These are phyloP conservation scores for Hansfordia pulvinata DNA, from an alignment of 2,329 filamentous ascomycete species.

Conservation along the genomic window DNA sequence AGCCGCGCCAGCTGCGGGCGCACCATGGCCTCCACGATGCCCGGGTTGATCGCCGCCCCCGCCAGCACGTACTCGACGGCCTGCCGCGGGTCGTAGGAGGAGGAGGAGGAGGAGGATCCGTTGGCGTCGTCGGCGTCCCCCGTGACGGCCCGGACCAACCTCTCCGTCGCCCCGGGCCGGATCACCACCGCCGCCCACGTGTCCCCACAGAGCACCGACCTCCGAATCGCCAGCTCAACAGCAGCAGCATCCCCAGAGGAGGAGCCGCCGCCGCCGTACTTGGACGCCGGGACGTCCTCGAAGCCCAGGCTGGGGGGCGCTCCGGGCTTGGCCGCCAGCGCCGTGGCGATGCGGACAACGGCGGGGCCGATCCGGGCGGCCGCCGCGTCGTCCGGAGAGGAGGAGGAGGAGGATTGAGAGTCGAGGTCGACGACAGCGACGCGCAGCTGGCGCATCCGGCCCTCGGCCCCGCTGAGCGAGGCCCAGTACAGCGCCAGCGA, in stretches of 20 bases:
- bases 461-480: slow-evolving; percentile 34
- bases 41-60: too few species aligned
- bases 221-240: too few species aligned
- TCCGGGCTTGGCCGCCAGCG: too few species aligned
- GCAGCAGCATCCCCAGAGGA: too few species aligned
- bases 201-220: too few species aligned
- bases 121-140: slow-evolving; percentile 40
- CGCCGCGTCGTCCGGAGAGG: slow-evolving; percentile 34
- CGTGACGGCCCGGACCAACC: slow-evolving; percentile 41
- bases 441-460: slow-evolving; percentile 30
- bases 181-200: slow-evolving; percentile 49
- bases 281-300: slow-evolving; percentile 27
- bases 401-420: too few species aligned
- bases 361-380: slow-evolving; percentile 41
- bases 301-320: too few species aligned
- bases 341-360: too few species aligned
- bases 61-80: slow-evolving; percentile 44
- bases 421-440: slow-evolving; percentile 54
- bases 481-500: slow-evolving; percentile 47
- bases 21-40: slow-evolving; percentile 43
- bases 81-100: slow-evolving; percentile 44
- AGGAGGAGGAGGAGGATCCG: too few species aligned
- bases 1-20: slow-evolving; percentile 32
- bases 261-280: slow-evolving; percentile 45
- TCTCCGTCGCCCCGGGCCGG: slow-evolving; percentile 45